Evolutionary conservation across 495 filamentous ascomycete genomes (phyloP), one percentile per base, ranked within the genome.

Genomic region (Penicillium lividum): DNA sequence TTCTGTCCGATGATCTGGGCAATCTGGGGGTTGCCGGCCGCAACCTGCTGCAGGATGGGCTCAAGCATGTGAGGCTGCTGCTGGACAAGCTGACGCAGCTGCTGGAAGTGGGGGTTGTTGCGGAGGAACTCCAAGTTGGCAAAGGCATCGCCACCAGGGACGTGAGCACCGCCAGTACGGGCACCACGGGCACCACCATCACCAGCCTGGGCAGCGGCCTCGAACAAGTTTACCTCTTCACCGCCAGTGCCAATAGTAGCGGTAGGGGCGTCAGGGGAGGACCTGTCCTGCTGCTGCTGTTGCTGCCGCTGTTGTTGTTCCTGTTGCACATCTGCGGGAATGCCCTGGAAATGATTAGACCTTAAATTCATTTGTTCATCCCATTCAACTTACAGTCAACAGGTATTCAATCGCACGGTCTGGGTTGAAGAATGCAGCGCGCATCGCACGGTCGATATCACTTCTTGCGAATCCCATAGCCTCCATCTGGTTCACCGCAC

Each of bases 1-100:
- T 98, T 88, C 60, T 89, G 82, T 13, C 87, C 89, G 56, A 98
- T 98, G 66, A 97, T 74, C 61, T 90, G 85, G 8, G 94, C 94
- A 60, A 98, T 88, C 61, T 96, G 89, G 10, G 94, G 94, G 71
- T 98, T 98, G 25, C 94, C 92, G 8, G 90, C 89, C n/a, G 90
- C 91, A 40, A 98, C 91, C 73, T 97, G 92, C 69, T 97, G 93
- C 29, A 98, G 78, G 64, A 98, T 97, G 2, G 93, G 92, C 80
- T 98, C 94, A 6, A 98, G 87, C 94, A 98, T 98, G 65, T 91
- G 89, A 9, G 94, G 94, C 63, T 97, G 91, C 68, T 96, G 92
- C 69, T 98, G 94, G 16, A 98, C 94, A 10, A 98, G 88, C 74
- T 96, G 92, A 33, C 94, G 89, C 34, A 98, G 85, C 72, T 98